Evolutionary conservation across 306 rosid genomes (phyloP), one percentile per base, ranked within the genome.

Genomic region (Cicer bijugum): DNA sequence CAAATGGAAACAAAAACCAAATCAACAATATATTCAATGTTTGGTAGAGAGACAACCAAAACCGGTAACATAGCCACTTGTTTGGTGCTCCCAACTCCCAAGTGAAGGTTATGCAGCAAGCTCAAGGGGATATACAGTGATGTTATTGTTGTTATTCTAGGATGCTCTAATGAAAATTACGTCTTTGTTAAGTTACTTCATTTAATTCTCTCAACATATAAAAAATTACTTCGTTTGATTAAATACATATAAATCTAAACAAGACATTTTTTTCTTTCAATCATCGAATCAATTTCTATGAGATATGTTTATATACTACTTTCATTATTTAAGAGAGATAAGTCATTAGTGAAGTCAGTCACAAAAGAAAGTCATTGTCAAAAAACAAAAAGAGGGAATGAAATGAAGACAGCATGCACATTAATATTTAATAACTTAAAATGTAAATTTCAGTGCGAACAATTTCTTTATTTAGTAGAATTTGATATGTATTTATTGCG

Each of bases 81-180:
- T 82, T 82, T 82, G 2, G 20, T 59, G 82, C 75, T 20, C 79
- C 74, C 77, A 70, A 75, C 81, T 61, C 81, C 81, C 81, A 81
- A 81, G 77, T 59, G 50, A 33, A 45, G 42, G 23, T 9, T n/a
- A 9, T 9, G 78, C 80, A 74, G 6, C 80, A 80, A 1, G 20
- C 67, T 80, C 84, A 50, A 80, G 72, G 58, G 46, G 4, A 33
- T 12, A 28, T 35, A 80, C 57, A 80, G 42, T 80, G 67, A n/a
- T 39, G 7, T 43, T 35, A 6, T 56, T 44, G 50, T 61, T 62
- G 45, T 52, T 51, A 43, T 63, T 71, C 52, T 42, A 4, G 50
- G 4, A 62, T 48, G 3, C 20, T 78, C 61, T 45, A 73, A 59
- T 73, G 46, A 69, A 1, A 8, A 43, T 40, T 55, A 28, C 58